Evolutionary conservation across 2,329 filamentous ascomycete species (phyloP), one percentile per base, ranked within the genome.

Genomic region (Cordyceps sp.): DNA sequence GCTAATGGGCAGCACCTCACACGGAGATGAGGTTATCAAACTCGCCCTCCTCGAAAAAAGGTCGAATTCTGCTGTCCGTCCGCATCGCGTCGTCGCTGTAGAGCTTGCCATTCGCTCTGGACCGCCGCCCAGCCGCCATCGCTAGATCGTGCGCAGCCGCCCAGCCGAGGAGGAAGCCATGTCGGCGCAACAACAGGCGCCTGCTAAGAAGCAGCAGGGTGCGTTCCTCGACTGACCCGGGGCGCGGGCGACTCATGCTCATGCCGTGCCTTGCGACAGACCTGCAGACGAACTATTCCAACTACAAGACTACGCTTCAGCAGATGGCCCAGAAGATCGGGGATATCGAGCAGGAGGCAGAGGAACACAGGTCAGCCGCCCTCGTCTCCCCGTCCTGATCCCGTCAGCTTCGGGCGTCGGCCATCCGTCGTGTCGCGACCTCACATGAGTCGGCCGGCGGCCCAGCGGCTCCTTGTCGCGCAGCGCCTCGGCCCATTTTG

Each of bases 311-410:
- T 44, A 75, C 67, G 4, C 70, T 98, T 36, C 88, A 96, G 58
- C 82, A 90, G 50, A 75, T 98, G 47, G 90, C 90, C 20, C 78
- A 85, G 49, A 96, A 93, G 56, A 94, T 98, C 45, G 90, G 90
- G 26, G 86, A 96, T 50, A 86, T 98, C 35, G 90, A 98, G 61
- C 84, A 93, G 54, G 90, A 96, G 54, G 78, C 82, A 15, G 90
- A 98, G 56, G 90, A 98, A 55, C 90, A 98, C 66, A 96, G 93
- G 90, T 96, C 20, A 17, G 33, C n/a, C n/a, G n/a, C n/a, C n/a
- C n/a, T n/a, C n/a, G n/a, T n/a, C n/a, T n/a, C n/a, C n/a, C n/a
- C n/a, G n/a, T n/a, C n/a, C n/a, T n/a, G n/a, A n/a, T n/a, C n/a
- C n/a, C n/a, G n/a, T n/a, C n/a, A n/a, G n/a, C n/a, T n/a, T n/a